phyloP scores from a whole-genome alignment of 2,329 filamentous ascomycete species.

The Penicillium paneum region DNA sequence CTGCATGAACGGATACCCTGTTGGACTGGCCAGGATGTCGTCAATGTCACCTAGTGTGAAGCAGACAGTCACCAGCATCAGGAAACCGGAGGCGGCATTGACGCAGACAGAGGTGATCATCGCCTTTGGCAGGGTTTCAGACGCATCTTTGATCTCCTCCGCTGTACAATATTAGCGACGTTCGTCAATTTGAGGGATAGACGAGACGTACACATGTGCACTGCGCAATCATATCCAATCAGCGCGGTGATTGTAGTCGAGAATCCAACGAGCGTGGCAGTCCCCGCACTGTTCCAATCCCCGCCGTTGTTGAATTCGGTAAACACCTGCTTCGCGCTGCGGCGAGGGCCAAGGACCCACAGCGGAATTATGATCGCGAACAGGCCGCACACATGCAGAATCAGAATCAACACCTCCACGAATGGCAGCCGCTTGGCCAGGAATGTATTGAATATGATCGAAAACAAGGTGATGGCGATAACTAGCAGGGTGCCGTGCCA shows the following conservation, averaged over 20 bases:
- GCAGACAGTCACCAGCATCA: slow-evolving; percentile 40
- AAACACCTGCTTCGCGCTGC: background rate
- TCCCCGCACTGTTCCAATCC: background rate
- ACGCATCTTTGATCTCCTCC: slow-evolving; percentile 42
- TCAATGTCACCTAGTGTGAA: slow-evolving; percentile 39
- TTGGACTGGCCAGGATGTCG: slow-evolving; percentile 24
- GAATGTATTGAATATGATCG: slow-evolving; percentile 31
- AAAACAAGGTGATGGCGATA: slow-evolving; percentile 20
- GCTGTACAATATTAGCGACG: slow-evolving; percentile 12
- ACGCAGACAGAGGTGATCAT: slow-evolving; percentile 38
- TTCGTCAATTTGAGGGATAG: background rate
- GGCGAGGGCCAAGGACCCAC: slow-evolving; percentile 19
- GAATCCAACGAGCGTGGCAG: slow-evolving; percentile 1
- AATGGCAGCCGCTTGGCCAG: slow-evolving; percentile 27
- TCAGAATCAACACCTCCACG: slow-evolving; percentile 30
- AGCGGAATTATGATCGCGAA: slow-evolving; percentile 34
- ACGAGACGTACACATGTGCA: slow-evolving; percentile 13
- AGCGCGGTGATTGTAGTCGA: slow-evolving; percentile 3
- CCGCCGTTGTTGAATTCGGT: slow-evolving; percentile 2
- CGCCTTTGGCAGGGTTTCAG: slow-evolving; percentile 34
- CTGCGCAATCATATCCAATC: slow-evolving; percentile 7
- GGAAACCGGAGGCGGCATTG: slow-evolving; percentile 39
- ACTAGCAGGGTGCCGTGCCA: slow-evolving; percentile 8
- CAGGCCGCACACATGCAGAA: slow-evolving; percentile 33
- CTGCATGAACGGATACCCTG: slow-evolving; percentile 34